Percentiles rank a stretch among this genome's conserved stretches.
phyloP scores from a whole-genome alignment of 805 yeast genomes.

The Hyphopichia homilentoma region DNA sequence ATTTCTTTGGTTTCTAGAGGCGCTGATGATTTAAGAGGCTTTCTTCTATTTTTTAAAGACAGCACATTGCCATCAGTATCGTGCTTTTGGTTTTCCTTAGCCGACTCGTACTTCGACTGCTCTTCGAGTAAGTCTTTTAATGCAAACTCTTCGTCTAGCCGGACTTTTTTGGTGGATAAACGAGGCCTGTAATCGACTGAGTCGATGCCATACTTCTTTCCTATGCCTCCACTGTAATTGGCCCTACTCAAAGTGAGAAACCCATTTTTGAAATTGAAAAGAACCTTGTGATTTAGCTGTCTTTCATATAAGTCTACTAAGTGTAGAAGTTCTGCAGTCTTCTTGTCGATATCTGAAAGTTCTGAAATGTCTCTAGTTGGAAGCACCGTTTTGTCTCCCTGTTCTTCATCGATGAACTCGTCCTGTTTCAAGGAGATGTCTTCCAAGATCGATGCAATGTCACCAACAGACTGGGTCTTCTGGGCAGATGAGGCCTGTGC shows the following conservation, averaged over 20 bases:
- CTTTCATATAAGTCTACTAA: constrained; percentile 31
- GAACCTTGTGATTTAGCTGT: constrained; percentile 13
- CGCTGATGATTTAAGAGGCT: neutral
- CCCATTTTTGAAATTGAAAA: constrained; percentile 27
- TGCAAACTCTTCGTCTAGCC: constrained; percentile 8
- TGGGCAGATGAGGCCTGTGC: too few relatives aligned
- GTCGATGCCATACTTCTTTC: constrained; percentile 35
- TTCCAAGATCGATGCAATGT: constrained; percentile 4
- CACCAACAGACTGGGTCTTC: neutral
- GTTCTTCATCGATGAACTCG: neutral
- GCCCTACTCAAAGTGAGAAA: constrained; percentile 44
- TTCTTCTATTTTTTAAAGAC: constrained; percentile 8
- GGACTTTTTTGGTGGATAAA: constrained; percentile 19
- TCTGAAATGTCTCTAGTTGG: neutral
- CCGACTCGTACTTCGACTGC: neutral
- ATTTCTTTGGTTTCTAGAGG: neutral
- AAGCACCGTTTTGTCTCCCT: too few relatives aligned
- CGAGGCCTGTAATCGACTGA: constrained; percentile 37
- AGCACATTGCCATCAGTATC: too few relatives aligned
- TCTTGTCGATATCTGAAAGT: constrained; percentile 9
- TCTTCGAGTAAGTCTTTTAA: neutral
- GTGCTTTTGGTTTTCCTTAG: neutral
- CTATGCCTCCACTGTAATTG: constrained; percentile 29
- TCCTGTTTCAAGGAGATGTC: constrained; percentile 4
- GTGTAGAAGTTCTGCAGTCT: constrained; percentile 21